Evolutionary conservation across 2,329 filamentous ascomycete species (phyloP).

Genomic region (Trichophyton mentagrophytes): DNA sequence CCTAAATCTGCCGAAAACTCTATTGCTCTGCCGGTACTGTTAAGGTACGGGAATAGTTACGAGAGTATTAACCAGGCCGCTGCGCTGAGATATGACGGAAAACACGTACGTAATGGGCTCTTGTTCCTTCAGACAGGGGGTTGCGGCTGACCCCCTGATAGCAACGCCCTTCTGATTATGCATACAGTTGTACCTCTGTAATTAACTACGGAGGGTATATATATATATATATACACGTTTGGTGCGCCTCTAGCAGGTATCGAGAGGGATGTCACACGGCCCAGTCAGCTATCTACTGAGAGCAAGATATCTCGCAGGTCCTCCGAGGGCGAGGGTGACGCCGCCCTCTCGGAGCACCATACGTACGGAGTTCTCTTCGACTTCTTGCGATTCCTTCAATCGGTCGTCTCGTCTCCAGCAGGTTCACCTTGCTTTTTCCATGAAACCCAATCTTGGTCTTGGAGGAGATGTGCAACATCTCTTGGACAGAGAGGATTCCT

Average conservation of each 20-base stretch:
- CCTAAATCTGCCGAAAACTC: slow-evolving; percentile 4
- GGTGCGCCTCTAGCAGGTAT: background rate
- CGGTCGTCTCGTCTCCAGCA: background rate
- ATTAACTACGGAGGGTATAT: background rate
- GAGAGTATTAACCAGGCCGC: background rate
- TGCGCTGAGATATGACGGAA: background rate
- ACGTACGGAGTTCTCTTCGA: background rate
- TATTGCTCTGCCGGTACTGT: slow-evolving; percentile 4
- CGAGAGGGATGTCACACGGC: background rate
- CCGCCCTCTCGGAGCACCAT: background rate
- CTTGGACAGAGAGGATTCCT: background rate
- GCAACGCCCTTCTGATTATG: background rate
- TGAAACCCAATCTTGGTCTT: slow-evolving; percentile 2
- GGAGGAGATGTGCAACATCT: background rate
- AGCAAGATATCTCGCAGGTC: background rate
- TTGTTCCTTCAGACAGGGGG: background rate
- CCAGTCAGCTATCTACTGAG: background rate
- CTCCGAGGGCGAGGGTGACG: background rate
- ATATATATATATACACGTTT: background rate
- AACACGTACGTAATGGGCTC: background rate
- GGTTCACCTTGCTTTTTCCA: background rate
- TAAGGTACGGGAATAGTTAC: background rate
- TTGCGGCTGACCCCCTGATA: background rate
- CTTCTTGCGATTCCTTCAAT: background rate
- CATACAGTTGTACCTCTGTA: background rate